Evolutionary conservation across 192 early-diverging fungal species (phyloP), one percentile per base, ranked within the genome.

Genomic region (Helicostylum pulchrum): DNA sequence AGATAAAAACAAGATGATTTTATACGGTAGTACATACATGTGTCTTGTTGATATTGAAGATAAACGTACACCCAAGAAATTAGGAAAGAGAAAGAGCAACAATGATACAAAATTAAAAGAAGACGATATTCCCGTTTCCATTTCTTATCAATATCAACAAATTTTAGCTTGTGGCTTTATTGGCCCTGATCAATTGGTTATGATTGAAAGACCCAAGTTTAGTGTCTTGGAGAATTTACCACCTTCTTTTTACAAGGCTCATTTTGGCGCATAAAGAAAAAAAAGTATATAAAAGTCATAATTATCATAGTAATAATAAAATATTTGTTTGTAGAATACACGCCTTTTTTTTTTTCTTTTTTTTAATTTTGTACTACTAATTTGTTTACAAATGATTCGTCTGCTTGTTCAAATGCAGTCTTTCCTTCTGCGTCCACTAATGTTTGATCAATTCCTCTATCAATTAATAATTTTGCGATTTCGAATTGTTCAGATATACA

Each of bases 191-290:
- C 86, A 91, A 46, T 78, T 96, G 78, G 85, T 96, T 0, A 88
- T 92, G 23, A 86, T 97, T 12, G 96, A 99, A 78, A 80, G 94
- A 65, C 93, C 95, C 7, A 87, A 90, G 74, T 78, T 90, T 61
- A 83, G 86, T 42, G 88, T 97, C 34, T 66, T 92, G 50, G 83
- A 85, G 62, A 84, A 80, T 10, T 65, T 99, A 59, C 93, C 93
- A 36, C 81, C 85, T 19, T 90, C 86, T 8, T 96, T 85, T 78
- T 88, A 90, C 72, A 88, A 87, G 70, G 83, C 92, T 67, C 85
- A 87, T 75, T 98, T 89, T 75, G 94, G 93, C 60, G 84, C 85
- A 44, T 90, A 90, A 57, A 61, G 26, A 26, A 26, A 64, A 47
- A 44, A 49, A 26, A 26, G 26, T 26, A 26, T 26, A 26, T 26